Conservation (phyloP, 192 early-diverging fungal genomes). For the Coemansia sp. region DNA sequence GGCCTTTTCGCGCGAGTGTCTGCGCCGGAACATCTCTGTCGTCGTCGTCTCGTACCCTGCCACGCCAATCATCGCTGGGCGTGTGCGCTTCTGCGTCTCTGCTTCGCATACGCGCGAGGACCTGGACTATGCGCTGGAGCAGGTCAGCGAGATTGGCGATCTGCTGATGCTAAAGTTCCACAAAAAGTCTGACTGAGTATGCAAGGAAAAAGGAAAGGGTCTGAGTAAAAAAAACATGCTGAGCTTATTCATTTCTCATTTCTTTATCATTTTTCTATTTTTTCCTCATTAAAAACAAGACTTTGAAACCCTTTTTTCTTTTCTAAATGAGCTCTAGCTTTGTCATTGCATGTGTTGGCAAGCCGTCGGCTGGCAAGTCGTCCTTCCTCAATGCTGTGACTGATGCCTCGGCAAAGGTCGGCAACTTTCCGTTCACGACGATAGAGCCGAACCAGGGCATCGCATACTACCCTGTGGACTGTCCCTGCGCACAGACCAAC, state of each 20-base stretch:
- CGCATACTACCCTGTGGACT: constrained; percentile 69
- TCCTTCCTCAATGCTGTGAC: constrained; percentile 80
- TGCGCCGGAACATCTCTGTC: constrained; percentile 87
- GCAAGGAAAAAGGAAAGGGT: too few relatives aligned
- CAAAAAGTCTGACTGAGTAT: too few relatives aligned
- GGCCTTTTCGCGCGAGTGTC: constrained; percentile 91
- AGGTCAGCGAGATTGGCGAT: constrained; percentile 74
- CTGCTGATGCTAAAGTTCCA: constrained; percentile 66
- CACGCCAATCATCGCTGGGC: constrained; percentile 93
- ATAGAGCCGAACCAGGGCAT: constrained; percentile 83
- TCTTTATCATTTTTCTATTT: constrained; percentile 2
- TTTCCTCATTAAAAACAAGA: too few relatives aligned
- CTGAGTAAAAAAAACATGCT: too few relatives aligned
- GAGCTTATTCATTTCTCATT: too few relatives aligned
- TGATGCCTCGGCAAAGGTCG: constrained; percentile 82
- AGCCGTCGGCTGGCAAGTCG: constrained; percentile 79
- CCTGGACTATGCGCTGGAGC: constrained; percentile 71
- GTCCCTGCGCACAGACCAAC: constrained; percentile 63
- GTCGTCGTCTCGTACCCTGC: constrained; percentile 98
- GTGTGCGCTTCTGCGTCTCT: constrained; percentile 93
- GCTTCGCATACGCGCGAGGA: constrained; percentile 95
- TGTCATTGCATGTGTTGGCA: constrained; percentile 69
- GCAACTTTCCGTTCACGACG: constrained; percentile 84
- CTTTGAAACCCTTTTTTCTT: not conserved
- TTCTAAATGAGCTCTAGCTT: constrained; percentile 47